A percentile compares a stretch with the other conserved stretches of the same genome.
Evolutionary conservation across 2,329 filamentous ascomycete genomes (phyloP).

Genomic region (Erysiphe pisi): DNA sequence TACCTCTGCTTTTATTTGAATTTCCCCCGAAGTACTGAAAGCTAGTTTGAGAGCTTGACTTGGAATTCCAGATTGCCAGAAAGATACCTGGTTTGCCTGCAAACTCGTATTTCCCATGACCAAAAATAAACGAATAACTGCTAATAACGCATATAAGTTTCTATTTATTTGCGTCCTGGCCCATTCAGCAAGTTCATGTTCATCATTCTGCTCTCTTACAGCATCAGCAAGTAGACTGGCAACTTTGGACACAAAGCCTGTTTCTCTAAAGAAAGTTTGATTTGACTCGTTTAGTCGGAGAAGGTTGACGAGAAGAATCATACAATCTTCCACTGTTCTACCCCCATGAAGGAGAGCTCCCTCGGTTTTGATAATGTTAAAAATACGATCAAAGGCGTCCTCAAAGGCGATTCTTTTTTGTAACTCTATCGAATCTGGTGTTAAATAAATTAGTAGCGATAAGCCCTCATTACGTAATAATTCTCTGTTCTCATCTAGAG

Average conservation of each 20-base stretch:
- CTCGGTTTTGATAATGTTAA: slow-evolving; percentile 69
- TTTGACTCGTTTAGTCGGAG: slow-evolving; percentile 80
- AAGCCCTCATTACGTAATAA: slow-evolving; percentile 81
- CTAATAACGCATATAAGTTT: slow-evolving; percentile 82
- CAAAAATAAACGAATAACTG: slow-evolving; percentile 77
- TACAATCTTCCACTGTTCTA: slow-evolving; percentile 80
- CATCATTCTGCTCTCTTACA: slow-evolving; percentile 46
- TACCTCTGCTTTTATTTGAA: slow-evolving; percentile 73
- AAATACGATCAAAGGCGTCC: slow-evolving; percentile 79
- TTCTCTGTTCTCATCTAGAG: slow-evolving; percentile 75
- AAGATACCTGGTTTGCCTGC: slow-evolving; percentile 69
- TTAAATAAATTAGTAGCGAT: slow-evolving; percentile 76
- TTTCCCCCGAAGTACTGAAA: slow-evolving; percentile 61
- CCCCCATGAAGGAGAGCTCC: slow-evolving; percentile 74
- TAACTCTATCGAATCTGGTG: slow-evolving; percentile 73
- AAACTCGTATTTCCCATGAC: slow-evolving; percentile 70
- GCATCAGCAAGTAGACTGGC: slow-evolving; percentile 55
- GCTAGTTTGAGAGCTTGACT: slow-evolving; percentile 71
- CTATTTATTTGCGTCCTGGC: slow-evolving; percentile 68
- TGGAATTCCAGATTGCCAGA: slow-evolving; percentile 72
- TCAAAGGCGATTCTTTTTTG: slow-evolving; percentile 96
- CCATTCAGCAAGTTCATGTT: slow-evolving; percentile 58
- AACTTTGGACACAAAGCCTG: slow-evolving; percentile 65
- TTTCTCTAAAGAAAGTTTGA: slow-evolving; percentile 87
- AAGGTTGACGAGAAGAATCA: slow-evolving; percentile 82